A percentile compares a stretch with the other conserved stretches of the same genome.
Conservation (phyloP, 2,329 filamentous ascomycete genomes). For the Trichoderma endophyticum region DNA sequence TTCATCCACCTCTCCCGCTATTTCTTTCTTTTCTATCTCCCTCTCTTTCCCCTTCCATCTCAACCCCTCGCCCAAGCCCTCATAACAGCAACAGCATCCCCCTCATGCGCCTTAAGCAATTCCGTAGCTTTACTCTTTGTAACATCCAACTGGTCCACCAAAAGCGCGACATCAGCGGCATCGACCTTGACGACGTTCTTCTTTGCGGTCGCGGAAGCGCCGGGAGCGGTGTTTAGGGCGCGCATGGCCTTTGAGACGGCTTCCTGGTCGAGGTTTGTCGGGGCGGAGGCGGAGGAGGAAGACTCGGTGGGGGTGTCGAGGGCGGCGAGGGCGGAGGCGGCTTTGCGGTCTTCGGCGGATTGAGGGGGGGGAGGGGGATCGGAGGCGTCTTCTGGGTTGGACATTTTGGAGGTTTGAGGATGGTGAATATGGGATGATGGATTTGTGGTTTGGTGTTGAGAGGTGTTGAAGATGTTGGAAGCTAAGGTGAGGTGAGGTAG, state of each 20-base stretch:
- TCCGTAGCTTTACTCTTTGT: conserved; percentile 71
- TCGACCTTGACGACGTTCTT: conserved; percentile 73
- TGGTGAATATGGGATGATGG: neutral
- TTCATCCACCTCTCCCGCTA: conserved; percentile 17
- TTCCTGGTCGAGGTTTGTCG: conserved; percentile 62
- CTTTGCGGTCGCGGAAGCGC: conserved; percentile 34
- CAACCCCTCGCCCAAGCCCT: conserved; percentile 46
- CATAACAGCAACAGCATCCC: conserved; percentile 66
- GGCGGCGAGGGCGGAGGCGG: conserved; percentile 67
- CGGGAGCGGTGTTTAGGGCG: conserved; percentile 42
- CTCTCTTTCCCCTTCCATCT: neutral
- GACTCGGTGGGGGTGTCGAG: conserved; percentile 61
- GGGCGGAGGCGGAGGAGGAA: conserved; percentile 41
- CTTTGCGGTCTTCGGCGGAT: conserved; percentile 73
- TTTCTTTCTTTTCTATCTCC: neutral
- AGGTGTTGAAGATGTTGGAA: neutral
- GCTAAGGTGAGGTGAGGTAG: too few relatives aligned
- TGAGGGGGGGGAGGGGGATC: conserved; percentile 52
- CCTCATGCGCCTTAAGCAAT: conserved; percentile 67
- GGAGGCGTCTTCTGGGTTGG: conserved; percentile 45
- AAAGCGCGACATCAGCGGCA: conserved; percentile 63
- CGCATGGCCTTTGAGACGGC: conserved; percentile 72
- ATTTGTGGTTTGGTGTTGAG: neutral
- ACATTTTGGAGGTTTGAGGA: neutral
- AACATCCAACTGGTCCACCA: conserved; percentile 72